Base-by-base conservation (phyloP, 2,329 filamentous ascomycete genomes). In the Trichoderma sp. region DNA sequence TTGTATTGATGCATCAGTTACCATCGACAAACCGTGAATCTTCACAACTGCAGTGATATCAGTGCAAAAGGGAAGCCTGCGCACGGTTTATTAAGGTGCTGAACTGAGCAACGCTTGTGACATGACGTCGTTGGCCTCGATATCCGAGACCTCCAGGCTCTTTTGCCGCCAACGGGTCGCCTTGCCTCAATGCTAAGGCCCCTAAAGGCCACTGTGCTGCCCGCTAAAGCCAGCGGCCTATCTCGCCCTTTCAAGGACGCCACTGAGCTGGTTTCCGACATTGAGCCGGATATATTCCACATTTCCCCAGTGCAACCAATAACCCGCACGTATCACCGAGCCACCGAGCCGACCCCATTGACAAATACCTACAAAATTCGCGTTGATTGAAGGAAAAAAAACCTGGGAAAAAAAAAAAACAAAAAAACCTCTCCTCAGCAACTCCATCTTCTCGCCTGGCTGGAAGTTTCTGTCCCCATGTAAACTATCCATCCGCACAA, bases 271-370 rank as follows among this genome's bases (percentile, higher is more conserved):
- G 29, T 50, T 50, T 64, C 60, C 67, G 67, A 29, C 34, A 37
- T 65, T 50, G 19, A 27, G 58, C 57, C 48, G 52, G 15, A 22
- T 32, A 22, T 32, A 19, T 56, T 25, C 57, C 42, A 39, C 27
- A 53, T 69, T 64, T 39, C 67, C 69, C 69, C 70, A 71, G 59
- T n/a, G n/a, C n/a, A n/a, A n/a, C 78, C 78, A 80, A 80, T 80
- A 66, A 74, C 32, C 52, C 52, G 74, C 71, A 70, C 39, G 75
- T 79, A 79, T 78, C 76, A 71, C 77, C 77, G 78, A 79, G 73
- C 70, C 75, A 76, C 67, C 67, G 75, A 78, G 76, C 75, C 75
- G 76, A 77, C 70, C 69, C 59, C 66, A 35, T 59, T 78, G 77
- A 78, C 78, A 79, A 78, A 79, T 79, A 74, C 32, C 48, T 52